These are phyloP conservation scores for Jacaranda copaia DNA, from an alignment of 257 asterid species.

Conservation along the genomic window DNA sequence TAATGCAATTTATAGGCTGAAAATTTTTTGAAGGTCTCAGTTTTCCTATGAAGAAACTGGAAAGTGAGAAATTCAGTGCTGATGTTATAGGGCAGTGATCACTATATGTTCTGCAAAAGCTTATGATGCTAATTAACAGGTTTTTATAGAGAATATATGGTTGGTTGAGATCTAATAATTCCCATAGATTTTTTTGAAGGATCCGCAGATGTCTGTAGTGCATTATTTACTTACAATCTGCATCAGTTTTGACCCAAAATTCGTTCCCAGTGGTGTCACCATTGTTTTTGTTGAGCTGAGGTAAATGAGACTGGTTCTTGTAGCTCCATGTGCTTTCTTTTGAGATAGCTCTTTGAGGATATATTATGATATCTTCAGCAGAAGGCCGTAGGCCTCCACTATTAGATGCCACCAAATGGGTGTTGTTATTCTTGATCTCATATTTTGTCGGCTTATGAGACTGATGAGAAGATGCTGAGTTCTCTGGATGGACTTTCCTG, in stretches of 20 bases:
- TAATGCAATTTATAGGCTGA: slow-evolving; percentile 16
- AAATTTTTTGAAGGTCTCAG: background rate
- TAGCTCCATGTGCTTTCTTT: slow-evolving; percentile 49
- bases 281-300: slow-evolving; percentile 43
- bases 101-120: background rate
- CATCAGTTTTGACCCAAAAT: slow-evolving; percentile 91
- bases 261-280: slow-evolving; percentile 59
- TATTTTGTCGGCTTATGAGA: slow-evolving; percentile 46
- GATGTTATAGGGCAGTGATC: background rate
- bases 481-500: slow-evolving; percentile 97
- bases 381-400: slow-evolving; percentile 49
- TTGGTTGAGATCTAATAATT: background rate
- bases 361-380: slow-evolving; percentile 70
- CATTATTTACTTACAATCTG: slow-evolving; percentile 78
- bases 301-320: slow-evolving; percentile 55
- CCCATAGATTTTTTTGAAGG: background rate
- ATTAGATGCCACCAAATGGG: slow-evolving; percentile 41
- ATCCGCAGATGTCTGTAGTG: background rate
- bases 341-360: slow-evolving; percentile 62
- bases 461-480: slow-evolving; percentile 45
- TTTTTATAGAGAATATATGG: background rate
- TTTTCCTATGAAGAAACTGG: background rate
- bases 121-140: background rate
- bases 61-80: slow-evolving; percentile 8
- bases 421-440: slow-evolving; percentile 48